Evolutionary conservation across 495 filamentous ascomycete species (phyloP).

Genomic region (Zalerion maritima): DNA sequence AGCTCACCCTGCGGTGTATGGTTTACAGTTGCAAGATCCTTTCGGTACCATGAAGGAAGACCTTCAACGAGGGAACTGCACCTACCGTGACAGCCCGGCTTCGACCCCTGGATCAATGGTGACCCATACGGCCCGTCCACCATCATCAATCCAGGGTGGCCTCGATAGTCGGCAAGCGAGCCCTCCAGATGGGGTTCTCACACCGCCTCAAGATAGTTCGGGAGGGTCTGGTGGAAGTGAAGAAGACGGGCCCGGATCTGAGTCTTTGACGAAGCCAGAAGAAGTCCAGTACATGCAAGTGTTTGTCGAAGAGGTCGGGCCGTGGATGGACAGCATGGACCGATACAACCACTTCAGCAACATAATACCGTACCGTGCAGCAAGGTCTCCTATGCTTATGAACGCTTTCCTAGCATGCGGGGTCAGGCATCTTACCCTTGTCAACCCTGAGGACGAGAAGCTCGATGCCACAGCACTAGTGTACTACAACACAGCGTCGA

Average conservation of each 20-base stretch:
- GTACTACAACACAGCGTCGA: slow-evolving; percentile 74
- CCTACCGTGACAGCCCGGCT: slow-evolving; percentile 15
- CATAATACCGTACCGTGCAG: slow-evolving; percentile 63
- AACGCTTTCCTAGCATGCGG: slow-evolving; percentile 87
- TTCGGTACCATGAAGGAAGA: slow-evolving; percentile 13
- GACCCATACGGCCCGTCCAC: slow-evolving; percentile 12
- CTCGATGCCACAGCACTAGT: too few species aligned
- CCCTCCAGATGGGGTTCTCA: slow-evolving; percentile 30
- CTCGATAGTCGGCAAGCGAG: slow-evolving; percentile 8
- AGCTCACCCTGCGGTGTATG: too few species aligned
- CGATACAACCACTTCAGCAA: slow-evolving; percentile 78
- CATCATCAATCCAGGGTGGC: slow-evolving; percentile 11
- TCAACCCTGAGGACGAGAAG: slow-evolving; percentile 60
- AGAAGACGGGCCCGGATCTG: slow-evolving; percentile 21
- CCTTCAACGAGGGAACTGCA: slow-evolving; percentile 8
- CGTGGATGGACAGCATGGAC: slow-evolving; percentile 93
- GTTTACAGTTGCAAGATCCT: slow-evolving; percentile 10
- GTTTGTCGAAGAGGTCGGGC: slow-evolving; percentile 79
- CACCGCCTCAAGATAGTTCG: slow-evolving; percentile 38
- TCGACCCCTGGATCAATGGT: slow-evolving; percentile 16
- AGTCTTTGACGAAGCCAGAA: slow-evolving; percentile 53
- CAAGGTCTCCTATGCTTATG: slow-evolving; percentile 77
- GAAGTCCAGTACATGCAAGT: slow-evolving; percentile 77
- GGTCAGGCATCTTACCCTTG: slow-evolving; percentile 60
- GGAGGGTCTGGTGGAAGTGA: too few species aligned